Evolutionary conservation across 1,284 basidiomycete genomes (phyloP), one percentile per base, ranked within the genome.

Genomic region (Ganoderma resinaceum): DNA sequence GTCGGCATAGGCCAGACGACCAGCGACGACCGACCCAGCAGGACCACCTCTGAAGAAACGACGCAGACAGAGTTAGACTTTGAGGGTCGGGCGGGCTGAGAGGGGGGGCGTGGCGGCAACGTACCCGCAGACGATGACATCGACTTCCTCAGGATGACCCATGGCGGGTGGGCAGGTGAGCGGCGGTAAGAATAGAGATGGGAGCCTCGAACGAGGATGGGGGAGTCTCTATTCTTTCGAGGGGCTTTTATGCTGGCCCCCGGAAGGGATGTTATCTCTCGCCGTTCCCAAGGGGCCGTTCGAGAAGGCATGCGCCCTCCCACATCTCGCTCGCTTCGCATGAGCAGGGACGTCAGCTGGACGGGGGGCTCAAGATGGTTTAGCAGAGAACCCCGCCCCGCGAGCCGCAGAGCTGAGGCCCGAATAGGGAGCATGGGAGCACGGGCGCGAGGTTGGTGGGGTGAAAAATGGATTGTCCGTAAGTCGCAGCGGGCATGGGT

Each of bases 81-180:
- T 65, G 63, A 52, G 55, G 49, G 26, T 53, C 35, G 29, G 40
- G 52, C 31, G 52, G 26, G 29, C 14, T 29, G 52, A 26, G 68
- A 12, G 9, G 43, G 11, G 9, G 43, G 64, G 65, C 37, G 26
- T 16, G 53, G 43, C 18, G 14, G 46, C 29, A 61, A 68, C 80
- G 65, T 72, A 84, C 84, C 84, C 85, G 69, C 78, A 80, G 62
- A 92, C 88, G 73, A 92, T 91, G 71, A 92, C 82, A 81, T 91
- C 91, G 78, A 92, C 91, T 85, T 91, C 90, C 76, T 91, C 84
- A 68, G 89, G 89, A 75, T 90, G 89, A 70, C 80, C 82, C 81
- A 83, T 85, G 71, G 60, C 74, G 66, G 14, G 59, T 49, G 68
- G 57, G 62, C 70, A 70, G 70, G 70, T 72, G 67, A 72, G 72